Evolutionary conservation across 1,284 basidiomycete species (phyloP).

Genomic region (Austroboletus olivaceoglutinosus): DNA sequence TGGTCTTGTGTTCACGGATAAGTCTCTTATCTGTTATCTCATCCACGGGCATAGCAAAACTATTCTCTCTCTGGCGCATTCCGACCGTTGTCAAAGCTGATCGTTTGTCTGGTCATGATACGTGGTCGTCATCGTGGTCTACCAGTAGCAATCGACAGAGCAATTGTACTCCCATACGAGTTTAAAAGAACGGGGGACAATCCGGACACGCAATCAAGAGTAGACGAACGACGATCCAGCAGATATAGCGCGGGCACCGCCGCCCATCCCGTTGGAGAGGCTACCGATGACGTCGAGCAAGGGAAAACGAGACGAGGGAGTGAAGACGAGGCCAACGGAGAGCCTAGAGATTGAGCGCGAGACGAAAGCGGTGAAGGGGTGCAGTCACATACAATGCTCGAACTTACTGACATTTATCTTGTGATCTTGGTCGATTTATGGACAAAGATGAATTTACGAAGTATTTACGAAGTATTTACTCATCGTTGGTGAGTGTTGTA

Average conservation of each 20-base stretch:
- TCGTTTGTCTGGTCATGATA: constrained; percentile 86
- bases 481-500: too few relatives aligned
- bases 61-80: constrained; percentile 83
- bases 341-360: neutral
- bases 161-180: constrained; percentile 71
- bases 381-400: neutral
- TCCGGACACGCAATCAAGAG: neutral
- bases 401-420: neutral
- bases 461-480: too few relatives aligned
- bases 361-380: neutral
- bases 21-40: neutral
- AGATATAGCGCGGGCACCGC: neutral
- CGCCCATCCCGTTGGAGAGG: neutral
- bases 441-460: neutral
- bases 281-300: neutral
- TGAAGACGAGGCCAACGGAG: neutral
- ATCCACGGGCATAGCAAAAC: constrained; percentile 48
- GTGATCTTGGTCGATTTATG: neutral
- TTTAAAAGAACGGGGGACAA: constrained; percentile 34
- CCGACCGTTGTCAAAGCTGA: constrained; percentile 80
- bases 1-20: neutral
- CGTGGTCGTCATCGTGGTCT: constrained; percentile 90
- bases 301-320: neutral
- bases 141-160: constrained; percentile 87
- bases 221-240: constrained; percentile 13